These are phyloP conservation scores for Xylariaceae sp. DNA, from an alignment of 2,329 filamentous ascomycete species.

Conservation along the genomic window DNA sequence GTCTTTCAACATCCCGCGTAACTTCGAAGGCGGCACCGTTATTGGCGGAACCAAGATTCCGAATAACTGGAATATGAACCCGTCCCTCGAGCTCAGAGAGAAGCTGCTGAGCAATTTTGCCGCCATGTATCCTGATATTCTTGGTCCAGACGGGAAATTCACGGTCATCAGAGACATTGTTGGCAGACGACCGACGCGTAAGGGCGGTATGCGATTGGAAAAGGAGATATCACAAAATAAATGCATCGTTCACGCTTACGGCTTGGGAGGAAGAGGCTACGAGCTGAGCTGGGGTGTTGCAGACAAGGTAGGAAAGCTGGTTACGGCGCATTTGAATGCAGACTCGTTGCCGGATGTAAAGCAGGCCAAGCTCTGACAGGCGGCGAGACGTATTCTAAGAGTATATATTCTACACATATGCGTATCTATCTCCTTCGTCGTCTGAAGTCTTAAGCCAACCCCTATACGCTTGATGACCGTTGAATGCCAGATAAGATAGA, in stretches of 20 bases:
- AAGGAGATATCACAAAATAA: constrained; percentile 36
- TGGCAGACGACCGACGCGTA: constrained; percentile 41
- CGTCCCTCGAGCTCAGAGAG: constrained; percentile 43
- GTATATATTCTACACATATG: neutral
- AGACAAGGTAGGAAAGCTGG: constrained; percentile 41
- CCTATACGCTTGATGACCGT: too few relatives aligned
- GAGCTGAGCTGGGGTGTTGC: constrained; percentile 59
- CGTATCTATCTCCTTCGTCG: neutral
- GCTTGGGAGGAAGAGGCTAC: constrained; percentile 55
- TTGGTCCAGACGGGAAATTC: constrained; percentile 26
- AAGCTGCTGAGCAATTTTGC: constrained; percentile 39
- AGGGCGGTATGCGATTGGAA: constrained; percentile 49
- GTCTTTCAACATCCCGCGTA: constrained; percentile 58
- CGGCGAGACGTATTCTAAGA: neutral
- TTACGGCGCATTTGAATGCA: constrained; percentile 25
- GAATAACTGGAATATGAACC: constrained; percentile 48
- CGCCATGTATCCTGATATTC: constrained; percentile 28
- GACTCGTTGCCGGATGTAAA: neutral
- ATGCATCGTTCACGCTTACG: constrained; percentile 51
- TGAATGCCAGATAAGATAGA: too few relatives aligned
- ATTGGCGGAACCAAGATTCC: constrained; percentile 62
- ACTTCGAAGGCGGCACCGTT: constrained; percentile 57
- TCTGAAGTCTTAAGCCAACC: too few relatives aligned
- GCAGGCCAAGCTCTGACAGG: constrained; percentile 6
- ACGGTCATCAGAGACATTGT: constrained; percentile 40